Evolutionary conservation across 345 rosid species (phyloP).

Genomic region (Eucalyptus cladocalyx): DNA sequence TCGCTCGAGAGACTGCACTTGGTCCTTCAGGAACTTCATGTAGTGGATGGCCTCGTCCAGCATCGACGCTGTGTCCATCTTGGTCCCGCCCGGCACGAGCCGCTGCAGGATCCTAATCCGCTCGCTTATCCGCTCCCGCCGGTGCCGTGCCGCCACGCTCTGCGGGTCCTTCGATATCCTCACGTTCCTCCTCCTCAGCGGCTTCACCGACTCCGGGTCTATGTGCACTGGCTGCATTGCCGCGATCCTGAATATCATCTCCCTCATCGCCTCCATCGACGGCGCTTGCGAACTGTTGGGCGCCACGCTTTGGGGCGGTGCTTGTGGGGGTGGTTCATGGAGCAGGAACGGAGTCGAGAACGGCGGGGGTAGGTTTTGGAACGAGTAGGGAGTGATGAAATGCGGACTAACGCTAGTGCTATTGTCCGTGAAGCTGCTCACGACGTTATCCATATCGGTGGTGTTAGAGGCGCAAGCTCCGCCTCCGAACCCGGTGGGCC

Average conservation of each 20-base stretch:
- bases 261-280: slow-evolving; percentile 65
- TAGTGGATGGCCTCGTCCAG: slow-evolving; percentile 66
- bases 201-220: slow-evolving; percentile 57
- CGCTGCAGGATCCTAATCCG: slow-evolving; percentile 54
- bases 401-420: not conserved
- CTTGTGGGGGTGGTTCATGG: not conserved
- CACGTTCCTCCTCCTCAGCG: slow-evolving; percentile 54
- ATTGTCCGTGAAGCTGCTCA: not conserved
- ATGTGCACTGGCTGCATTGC: slow-evolving; percentile 68
- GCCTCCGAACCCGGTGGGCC: not conserved
- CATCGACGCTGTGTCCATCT: slow-evolving; percentile 79
- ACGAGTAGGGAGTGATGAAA: not conserved
- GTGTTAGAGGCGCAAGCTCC: not conserved
- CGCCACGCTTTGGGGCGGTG: not conserved
- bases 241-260: slow-evolving; percentile 59
- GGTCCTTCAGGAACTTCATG: slow-evolving; percentile 61
- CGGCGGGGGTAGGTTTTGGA: not conserved
- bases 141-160: slow-evolving; percentile 58
- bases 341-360: not conserved
- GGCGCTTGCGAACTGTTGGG: not conserved
- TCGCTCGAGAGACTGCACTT: slow-evolving; percentile 47
- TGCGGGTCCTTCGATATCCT: slow-evolving; percentile 68
- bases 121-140: slow-evolving; percentile 67
- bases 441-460: not conserved
- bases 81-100: slow-evolving; percentile 70